Evolutionary conservation across 495 filamentous ascomycete genomes (phyloP), one percentile per base, ranked within the genome.

Genomic region (Staphylotrichum tortipilum): DNA sequence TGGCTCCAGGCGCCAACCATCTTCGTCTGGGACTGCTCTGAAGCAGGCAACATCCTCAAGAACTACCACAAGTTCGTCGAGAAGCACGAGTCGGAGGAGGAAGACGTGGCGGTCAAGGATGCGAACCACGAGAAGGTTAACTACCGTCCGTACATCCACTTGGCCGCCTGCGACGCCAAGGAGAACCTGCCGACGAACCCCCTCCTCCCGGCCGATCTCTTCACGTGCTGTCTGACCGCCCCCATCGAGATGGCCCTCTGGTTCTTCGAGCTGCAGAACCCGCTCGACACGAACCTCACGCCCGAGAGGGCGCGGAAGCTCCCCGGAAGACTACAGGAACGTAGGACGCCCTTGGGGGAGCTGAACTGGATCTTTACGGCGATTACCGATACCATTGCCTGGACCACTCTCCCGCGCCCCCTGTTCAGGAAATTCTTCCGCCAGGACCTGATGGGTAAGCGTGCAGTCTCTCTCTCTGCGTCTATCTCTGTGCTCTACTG

Each of bases 321-420:
- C 7, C 88, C 88, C 2, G 92, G 92, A 18, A 78, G 86, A 46
- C 73, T 95, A 22, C 87, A 92, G 56, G 92, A 99, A 60, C 80
- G 92, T n/a, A 74, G 94, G 64, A 96, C 91, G 35, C 94, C 92
- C 1, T 78, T 97, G 34, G 92, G 92, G 37, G 92, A 99, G 67
- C 69, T 99, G 4, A 97, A 97, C 63, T 99, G 92, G 92, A 99
- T 99, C 19, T 95, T 99, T 57, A 99, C 92, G 2, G 92, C 92
- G 12, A 96, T 99, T 49, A 99, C 92, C 2, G 92, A 99, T 64
- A 97, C 92, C 1, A 99, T 99, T 61, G 92, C 92, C 7, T 99
- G 92, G 92, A 97, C 95, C 40, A 88, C 84, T 4, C 69, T 99
- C 10, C 86, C 89, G 8, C 82, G 89, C 3, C 79, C 87, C 14